Evolutionary conservation across 2,329 filamentous ascomycete genomes (phyloP).

Genomic region (Aspergillus tamarii): DNA sequence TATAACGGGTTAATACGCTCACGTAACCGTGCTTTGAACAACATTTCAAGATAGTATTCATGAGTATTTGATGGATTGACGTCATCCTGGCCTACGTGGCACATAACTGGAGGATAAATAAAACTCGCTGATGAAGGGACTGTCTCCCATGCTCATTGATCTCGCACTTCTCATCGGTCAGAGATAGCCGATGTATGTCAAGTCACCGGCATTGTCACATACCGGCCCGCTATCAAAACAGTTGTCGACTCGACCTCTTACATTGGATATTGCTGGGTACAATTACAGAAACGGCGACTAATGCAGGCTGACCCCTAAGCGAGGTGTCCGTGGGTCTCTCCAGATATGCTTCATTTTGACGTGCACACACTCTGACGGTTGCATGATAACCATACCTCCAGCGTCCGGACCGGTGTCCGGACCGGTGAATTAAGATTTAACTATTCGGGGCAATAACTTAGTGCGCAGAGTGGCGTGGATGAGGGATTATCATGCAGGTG

Average conservation of each 20-base stretch:
- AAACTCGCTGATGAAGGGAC: neutral
- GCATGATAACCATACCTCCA: neutral
- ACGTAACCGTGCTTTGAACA: neutral
- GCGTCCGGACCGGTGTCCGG: conserved; percentile 17
- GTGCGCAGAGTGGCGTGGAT: neutral
- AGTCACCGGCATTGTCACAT: neutral
- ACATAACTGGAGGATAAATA: neutral
- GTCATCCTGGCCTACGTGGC: neutral
- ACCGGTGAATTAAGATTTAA: conserved; percentile 11
- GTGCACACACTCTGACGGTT: neutral
- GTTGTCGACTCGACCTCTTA: neutral
- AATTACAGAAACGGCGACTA: neutral
- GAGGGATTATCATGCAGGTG: neutral
- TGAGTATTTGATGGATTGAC: neutral
- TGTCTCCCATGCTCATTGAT: neutral
- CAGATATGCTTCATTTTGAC: neutral
- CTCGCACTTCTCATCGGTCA: neutral
- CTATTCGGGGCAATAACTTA: neutral
- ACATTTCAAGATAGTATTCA: neutral
- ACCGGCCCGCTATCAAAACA: neutral
- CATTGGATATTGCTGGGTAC: neutral
- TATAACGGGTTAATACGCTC: neutral
- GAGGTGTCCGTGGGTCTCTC: neutral
- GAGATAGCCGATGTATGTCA: neutral
- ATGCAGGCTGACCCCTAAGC: neutral